Evolutionary conservation across 1,284 basidiomycete genomes (phyloP).

Genomic region (Apiotrichum mycotoxinovorans): DNA sequence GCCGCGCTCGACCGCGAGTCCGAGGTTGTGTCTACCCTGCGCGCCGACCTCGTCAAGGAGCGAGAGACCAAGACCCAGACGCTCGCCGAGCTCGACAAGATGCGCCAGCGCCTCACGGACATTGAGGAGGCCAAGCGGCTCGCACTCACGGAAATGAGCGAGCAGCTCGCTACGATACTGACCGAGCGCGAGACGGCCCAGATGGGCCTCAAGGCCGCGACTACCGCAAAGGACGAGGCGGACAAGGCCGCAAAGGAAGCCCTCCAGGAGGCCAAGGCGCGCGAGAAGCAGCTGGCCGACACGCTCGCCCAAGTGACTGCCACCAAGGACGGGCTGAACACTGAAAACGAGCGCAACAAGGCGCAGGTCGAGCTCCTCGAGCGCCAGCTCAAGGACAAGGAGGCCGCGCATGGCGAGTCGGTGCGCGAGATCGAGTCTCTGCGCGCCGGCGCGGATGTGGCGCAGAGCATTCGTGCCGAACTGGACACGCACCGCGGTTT

Average conservation of each 20-base stretch:
- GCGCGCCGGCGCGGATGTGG: slow-evolving; percentile 19
- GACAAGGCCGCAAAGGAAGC: slow-evolving; percentile 1
- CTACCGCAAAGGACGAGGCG: not conserved
- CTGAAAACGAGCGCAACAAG: slow-evolving; percentile 3
- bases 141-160: not conserved
- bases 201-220: not conserved
- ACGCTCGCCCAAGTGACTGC: not conserved
- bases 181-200: not conserved
- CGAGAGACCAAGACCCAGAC: not conserved
- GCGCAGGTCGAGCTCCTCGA: slow-evolving; percentile 1
- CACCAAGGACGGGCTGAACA: not conserved
- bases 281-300: slow-evolving; percentile 8
- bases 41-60: slow-evolving; percentile 20
- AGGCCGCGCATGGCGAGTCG: not conserved
- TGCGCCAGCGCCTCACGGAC: not conserved
- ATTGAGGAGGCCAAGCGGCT: not conserved
- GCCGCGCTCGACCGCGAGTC: slow-evolving; percentile 29
- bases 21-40: slow-evolving; percentile 24
- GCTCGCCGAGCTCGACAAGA: not conserved
- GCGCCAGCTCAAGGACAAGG: slow-evolving; percentile 4
- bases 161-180: not conserved
- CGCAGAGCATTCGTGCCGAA: slow-evolving; percentile 14
- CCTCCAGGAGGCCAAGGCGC: not conserved
- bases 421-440: slow-evolving; percentile 18
- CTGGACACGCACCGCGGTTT: slow-evolving; percentile 7